Conservation (phyloP, 495 filamentous ascomycete genomes). For the Penicillium tannophilum region DNA sequence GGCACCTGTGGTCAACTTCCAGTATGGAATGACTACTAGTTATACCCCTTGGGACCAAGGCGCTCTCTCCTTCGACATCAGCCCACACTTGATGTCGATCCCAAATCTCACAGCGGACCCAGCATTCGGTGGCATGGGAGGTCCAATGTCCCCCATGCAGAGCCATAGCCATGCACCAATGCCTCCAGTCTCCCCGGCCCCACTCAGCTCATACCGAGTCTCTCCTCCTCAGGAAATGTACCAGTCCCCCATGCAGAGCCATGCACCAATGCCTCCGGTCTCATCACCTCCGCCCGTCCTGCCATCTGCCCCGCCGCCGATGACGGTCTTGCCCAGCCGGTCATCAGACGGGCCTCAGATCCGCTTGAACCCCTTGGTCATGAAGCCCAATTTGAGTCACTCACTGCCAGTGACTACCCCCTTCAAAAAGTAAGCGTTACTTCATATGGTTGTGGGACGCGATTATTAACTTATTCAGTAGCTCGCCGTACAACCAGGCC, state of each 20-base stretch:
- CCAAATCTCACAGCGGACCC: constrained; percentile 49
- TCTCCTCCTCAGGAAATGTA: constrained; percentile 46
- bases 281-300: constrained; percentile 36
- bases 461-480: constrained; percentile 57
- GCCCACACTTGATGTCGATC: constrained; percentile 55
- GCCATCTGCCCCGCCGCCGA: constrained; percentile 39
- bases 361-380: constrained; percentile 50
- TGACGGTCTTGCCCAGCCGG: constrained; percentile 40
- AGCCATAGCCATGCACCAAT: constrained; percentile 1
- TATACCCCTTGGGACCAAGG: constrained; percentile 44
- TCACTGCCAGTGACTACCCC: constrained; percentile 46
- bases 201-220: constrained; percentile 49
- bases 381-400: constrained; percentile 49
- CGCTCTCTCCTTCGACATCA: constrained; percentile 50
- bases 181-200: constrained; percentile 48
- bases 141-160: constrained; percentile 31
- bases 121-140: constrained; percentile 36
- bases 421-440: constrained; percentile 44
- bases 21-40: constrained; percentile 48
- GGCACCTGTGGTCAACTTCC: constrained; percentile 48
- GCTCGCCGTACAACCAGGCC: constrained; percentile 74
- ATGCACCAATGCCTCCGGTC: constrained; percentile 30
- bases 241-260: constrained; percentile 37
- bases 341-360: constrained; percentile 46
- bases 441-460: neutral